phyloP scores from a whole-genome alignment of 192 early-diverging fungal species.

The Coemansia sp. region DNA sequence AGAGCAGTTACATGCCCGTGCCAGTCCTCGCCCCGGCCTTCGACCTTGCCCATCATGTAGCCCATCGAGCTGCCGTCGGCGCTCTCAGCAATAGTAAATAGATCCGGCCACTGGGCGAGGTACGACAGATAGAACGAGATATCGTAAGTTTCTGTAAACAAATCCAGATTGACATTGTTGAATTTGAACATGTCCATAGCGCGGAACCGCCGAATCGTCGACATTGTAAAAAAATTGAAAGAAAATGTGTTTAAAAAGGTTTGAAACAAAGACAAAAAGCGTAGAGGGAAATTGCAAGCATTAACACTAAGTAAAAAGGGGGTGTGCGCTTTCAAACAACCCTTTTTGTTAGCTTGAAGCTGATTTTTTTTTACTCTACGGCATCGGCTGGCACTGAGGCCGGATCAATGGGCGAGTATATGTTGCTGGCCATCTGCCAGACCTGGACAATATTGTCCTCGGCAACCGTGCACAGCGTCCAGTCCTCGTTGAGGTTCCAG shows the following conservation, averaged over 20 bases:
- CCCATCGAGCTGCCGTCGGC: conserved; percentile 74
- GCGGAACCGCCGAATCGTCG: conserved; percentile 59
- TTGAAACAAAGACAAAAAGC: conserved; percentile 1
- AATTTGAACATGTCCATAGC: conserved; percentile 93
- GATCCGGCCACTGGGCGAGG: conserved; percentile 90
- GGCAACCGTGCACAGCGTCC: conserved; percentile 90
- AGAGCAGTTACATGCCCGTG: conserved; percentile 98
- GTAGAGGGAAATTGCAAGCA: too few species aligned
- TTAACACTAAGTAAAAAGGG: too few species aligned
- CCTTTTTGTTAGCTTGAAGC: too few species aligned
- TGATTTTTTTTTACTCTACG: conserved; percentile 20
- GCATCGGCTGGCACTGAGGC: conserved; percentile 26
- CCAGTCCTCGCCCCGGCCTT: conserved; percentile 84
- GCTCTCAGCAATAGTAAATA: conserved; percentile 81
- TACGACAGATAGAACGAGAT: conserved; percentile 93
- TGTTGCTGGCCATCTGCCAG: conserved; percentile 92
- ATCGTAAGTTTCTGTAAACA: conserved; percentile 94
- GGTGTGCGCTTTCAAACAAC: too few species aligned
- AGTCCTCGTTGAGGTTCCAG: conserved; percentile 93
- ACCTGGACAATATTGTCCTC: conserved; percentile 98
- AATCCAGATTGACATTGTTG: conserved; percentile 94
- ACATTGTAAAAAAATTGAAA: conserved; percentile 24
- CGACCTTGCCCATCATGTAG: conserved; percentile 92
- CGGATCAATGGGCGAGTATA: conserved; percentile 46
- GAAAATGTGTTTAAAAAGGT: conserved; percentile 3